A percentile compares a stretch with the other conserved stretches of the same genome.
phyloP scores from a whole-genome alignment of 306 rosid species.

The Oxytropis ochrocephala region DNA sequence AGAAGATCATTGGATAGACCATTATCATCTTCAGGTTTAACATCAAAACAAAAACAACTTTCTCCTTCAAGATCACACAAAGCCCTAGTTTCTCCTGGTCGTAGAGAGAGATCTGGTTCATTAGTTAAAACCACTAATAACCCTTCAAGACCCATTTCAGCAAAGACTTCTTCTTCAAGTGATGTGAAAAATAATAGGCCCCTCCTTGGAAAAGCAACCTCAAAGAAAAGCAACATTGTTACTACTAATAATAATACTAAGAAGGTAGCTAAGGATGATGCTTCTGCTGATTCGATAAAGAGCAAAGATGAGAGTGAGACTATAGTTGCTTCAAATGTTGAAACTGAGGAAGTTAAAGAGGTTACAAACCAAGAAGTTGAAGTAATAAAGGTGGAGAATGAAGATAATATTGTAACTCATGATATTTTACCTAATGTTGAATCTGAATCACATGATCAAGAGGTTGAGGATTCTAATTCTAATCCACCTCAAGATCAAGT shows the following conservation, averaged over 20 bases:
- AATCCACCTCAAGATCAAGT: not conserved
- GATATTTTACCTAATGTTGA: not conserved
- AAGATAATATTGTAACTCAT: not conserved
- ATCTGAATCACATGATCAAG: slow-evolving; percentile 2
- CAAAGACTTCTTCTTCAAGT: slow-evolving; percentile 15
- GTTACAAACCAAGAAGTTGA: slow-evolving; percentile 14
- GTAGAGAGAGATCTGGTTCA: slow-evolving; percentile 25
- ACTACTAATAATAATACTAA: not conserved
- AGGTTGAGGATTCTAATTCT: slow-evolving; percentile 12
- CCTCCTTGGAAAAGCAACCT: not conserved
- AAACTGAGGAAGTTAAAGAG: slow-evolving; percentile 20
- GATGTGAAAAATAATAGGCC: slow-evolving; percentile 20
- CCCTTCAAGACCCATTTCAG: not conserved
- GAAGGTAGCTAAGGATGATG: slow-evolving; percentile 19
- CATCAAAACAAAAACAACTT: slow-evolving; percentile 25
- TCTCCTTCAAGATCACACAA: slow-evolving; percentile 44
- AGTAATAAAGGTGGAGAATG: slow-evolving; percentile 6
- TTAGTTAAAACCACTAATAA: not conserved
- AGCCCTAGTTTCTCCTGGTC: slow-evolving; percentile 53
- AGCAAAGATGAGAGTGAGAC: not conserved
- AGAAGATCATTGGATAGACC: slow-evolving; percentile 83
- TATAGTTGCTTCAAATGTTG: not conserved
- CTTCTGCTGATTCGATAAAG: slow-evolving; percentile 1
- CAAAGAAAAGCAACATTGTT: slow-evolving; percentile 18
- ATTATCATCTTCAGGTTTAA: slow-evolving; percentile 34